Evolutionary conservation across 2,329 filamentous ascomycete genomes (phyloP), one percentile per base, ranked within the genome.

Genomic region (Aspergillus aculeatinus): DNA sequence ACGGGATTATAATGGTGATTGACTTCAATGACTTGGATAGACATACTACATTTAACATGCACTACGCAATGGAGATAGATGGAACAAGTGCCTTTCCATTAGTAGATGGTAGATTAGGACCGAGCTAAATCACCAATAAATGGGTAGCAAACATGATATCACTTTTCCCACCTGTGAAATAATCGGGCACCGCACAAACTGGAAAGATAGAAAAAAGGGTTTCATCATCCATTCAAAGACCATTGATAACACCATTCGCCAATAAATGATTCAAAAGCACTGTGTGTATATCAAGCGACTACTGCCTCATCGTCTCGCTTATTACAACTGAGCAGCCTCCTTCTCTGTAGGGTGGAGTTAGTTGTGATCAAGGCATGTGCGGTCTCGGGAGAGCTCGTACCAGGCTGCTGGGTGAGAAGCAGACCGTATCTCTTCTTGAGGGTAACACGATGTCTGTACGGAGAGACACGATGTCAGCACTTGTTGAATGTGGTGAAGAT

Each of bases 401-500:
- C 83, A 58, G 70, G 57, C 76, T 87, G 89, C 83, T 96, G 91
- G 57, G 90, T 95, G 76, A 96, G 81, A 63, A 98, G 86, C 65
- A 97, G 84, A 52, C 89, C 89, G 75, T 96, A 98, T 73, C 95
- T 86, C 82, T 91, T 92, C 88, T 97, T 96, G 72, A 98, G 84
- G 21, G 92, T 96, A 53, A 98, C 92, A 70, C 95, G 88, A 81
- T 98, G 94, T 75, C 92, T 90, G 59, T 58, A 62, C 44, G 39
- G 39, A 7, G 16, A 19, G 39, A 44, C 5, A 6, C 14, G 6
- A 19, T 19, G 39, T 44, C 39, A 44, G 39, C 39, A 44, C 33
- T 35, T 35, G 23, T 16, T 35, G 33, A 12, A 35, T 16, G 14
- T 35, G 12, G 12, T 29, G 27, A 35, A 35, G 33, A 44, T 7